These are phyloP conservation scores for Mallotus nudiflorus DNA, from an alignment of 345 rosid species.

Conservation along the genomic window DNA sequence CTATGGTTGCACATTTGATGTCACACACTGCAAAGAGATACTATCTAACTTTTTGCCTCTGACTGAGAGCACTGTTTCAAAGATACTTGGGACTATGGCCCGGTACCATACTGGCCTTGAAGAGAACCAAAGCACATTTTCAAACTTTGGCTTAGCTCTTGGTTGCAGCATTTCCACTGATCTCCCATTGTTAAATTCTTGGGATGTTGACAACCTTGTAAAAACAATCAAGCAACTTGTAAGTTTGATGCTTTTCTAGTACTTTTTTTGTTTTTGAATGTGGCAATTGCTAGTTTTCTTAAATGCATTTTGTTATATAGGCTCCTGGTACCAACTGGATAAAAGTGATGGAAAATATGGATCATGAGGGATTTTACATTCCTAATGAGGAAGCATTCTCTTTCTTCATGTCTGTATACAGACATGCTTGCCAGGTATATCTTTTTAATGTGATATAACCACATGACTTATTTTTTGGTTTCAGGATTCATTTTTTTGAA, in stretches of 20 bases:
- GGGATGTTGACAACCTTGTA: slow-evolving; percentile 76
- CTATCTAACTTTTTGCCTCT: slow-evolving; percentile 68
- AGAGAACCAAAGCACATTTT: slow-evolving; percentile 56
- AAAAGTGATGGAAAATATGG: slow-evolving; percentile 72
- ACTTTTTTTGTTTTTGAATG: slow-evolving; percentile 2
- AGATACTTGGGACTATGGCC: slow-evolving; percentile 60
- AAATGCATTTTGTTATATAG: slow-evolving; percentile 34
- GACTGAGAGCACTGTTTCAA: slow-evolving; percentile 70
- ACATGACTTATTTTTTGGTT: background rate
- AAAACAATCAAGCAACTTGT: slow-evolving; percentile 77
- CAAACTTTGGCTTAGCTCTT: slow-evolving; percentile 71
- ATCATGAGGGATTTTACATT: slow-evolving; percentile 80
- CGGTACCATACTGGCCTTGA: slow-evolving; percentile 53
- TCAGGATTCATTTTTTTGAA: background rate
- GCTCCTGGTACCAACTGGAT: slow-evolving; percentile 87
- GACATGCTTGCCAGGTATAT: slow-evolving; percentile 77
- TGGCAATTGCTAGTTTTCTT: slow-evolving; percentile 5
- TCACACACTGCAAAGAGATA: slow-evolving; percentile 64
- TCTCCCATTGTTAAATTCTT: slow-evolving; percentile 49
- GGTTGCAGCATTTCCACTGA: slow-evolving; percentile 57
- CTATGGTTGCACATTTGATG: slow-evolving; percentile 79
- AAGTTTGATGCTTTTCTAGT: slow-evolving; percentile 28
- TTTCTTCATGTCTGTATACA: slow-evolving; percentile 75
- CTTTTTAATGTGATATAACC: background rate
- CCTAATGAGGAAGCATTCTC: slow-evolving; percentile 83